Evolutionary conservation across 768 basidiomycete species (phyloP).

Genomic region (Mycena leptocephala): DNA sequence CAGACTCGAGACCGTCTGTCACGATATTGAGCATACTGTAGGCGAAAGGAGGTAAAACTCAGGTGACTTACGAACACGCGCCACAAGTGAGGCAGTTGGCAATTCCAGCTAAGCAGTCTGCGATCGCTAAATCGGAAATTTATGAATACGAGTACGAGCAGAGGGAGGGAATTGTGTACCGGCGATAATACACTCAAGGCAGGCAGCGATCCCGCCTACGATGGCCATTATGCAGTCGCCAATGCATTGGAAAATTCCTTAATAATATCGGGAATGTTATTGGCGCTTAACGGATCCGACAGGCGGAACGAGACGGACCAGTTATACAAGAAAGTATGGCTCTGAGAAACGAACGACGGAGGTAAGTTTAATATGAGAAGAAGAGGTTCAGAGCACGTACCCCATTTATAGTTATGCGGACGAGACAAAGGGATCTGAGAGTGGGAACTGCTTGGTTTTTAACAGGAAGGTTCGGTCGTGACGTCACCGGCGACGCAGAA

Average conservation of each 20-base stretch:
- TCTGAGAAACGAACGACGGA: not conserved
- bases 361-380: too few relatives aligned
- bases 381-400: not conserved
- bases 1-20: not conserved
- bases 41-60: not conserved
- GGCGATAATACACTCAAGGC: conserved; percentile 64
- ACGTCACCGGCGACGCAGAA: conserved; percentile 4
- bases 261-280: not conserved
- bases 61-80: conserved; percentile 52
- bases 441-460: not conserved
- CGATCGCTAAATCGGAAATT: conserved; percentile 51
- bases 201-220: conserved; percentile 57
- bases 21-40: too few relatives aligned
- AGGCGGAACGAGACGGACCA: not conserved
- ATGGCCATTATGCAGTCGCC: conserved; percentile 59
- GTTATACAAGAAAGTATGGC: conserved; percentile 30
- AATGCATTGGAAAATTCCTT: conserved; percentile 62
- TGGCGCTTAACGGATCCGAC: not conserved
- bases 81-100: conserved; percentile 63
- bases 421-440: not conserved
- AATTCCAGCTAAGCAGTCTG: conserved; percentile 56
- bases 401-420: conserved; percentile 7
- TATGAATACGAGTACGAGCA: not conserved
- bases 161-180: conserved; percentile 46
- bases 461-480: not conserved